These are phyloP conservation scores for Leccinellum albellum DNA, from an alignment of 768 basidiomycete species.

Conservation along the genomic window DNA sequence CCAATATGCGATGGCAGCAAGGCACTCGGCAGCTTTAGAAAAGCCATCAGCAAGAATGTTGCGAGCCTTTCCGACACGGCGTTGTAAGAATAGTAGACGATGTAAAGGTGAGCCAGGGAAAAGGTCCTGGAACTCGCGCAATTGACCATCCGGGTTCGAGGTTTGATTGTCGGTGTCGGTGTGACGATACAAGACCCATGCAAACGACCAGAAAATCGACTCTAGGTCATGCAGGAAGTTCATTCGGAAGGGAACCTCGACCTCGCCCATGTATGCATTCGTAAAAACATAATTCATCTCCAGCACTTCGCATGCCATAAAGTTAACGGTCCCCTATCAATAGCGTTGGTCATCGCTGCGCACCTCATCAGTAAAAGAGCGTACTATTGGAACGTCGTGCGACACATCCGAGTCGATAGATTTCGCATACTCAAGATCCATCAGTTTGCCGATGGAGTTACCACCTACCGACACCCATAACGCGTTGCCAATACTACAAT, in stretches of 20 bases:
- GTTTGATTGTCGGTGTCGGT: background rate
- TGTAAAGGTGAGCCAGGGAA: background rate
- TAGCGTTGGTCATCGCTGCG: background rate
- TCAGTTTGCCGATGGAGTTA: background rate
- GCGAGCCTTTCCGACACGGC: no score
- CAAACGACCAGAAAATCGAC: background rate
- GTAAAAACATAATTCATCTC: no score
- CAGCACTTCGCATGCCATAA: background rate
- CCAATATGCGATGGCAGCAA: background rate
- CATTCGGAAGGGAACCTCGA: background rate
- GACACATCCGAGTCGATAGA: background rate
- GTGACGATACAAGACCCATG: background rate
- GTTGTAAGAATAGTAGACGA: background rate
- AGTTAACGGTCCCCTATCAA: background rate
- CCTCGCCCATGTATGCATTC: no score
- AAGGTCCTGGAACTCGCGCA: background rate
- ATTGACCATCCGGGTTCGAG: background rate
- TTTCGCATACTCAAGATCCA: background rate
- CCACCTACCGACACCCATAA: background rate
- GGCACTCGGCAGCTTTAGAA: background rate
- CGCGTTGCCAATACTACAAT: background rate
- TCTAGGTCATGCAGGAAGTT: background rate
- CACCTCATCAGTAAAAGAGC: background rate
- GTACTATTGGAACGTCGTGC: background rate
- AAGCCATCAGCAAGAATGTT: background rate